These are phyloP conservation scores for Pichia sp. DNA, from an alignment of 1,139 yeast species.

Conservation along the genomic window DNA sequence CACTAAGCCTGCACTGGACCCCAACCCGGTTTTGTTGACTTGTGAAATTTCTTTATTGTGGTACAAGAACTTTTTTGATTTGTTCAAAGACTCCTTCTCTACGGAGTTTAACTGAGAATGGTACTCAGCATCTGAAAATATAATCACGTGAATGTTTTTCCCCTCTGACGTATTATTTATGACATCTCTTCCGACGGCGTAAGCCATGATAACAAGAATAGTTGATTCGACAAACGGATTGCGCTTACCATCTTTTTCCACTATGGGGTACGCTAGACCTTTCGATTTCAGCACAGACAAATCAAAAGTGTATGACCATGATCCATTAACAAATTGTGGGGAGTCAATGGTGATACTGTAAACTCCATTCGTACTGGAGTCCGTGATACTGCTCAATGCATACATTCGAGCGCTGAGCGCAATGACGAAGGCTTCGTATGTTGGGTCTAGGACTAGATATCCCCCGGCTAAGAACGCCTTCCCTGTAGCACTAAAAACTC, in stretches of 20 bases:
- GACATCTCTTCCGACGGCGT: slow-evolving; percentile 33
- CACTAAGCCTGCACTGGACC: slow-evolving; percentile 93
- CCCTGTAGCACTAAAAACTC: slow-evolving; percentile 81
- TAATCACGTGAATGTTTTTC: slow-evolving; percentile 45
- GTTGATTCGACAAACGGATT: slow-evolving; percentile 81
- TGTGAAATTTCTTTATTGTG: slow-evolving; percentile 59
- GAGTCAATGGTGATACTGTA: slow-evolving; percentile 50
- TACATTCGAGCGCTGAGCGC: slow-evolving; percentile 91
- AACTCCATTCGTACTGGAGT: slow-evolving; percentile 10
- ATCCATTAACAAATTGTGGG: slow-evolving; percentile 73
- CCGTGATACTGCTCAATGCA: slow-evolving; percentile 41
- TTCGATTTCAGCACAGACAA: not conserved
- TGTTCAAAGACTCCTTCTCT: slow-evolving; percentile 34
- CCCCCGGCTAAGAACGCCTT: slow-evolving; percentile 95
- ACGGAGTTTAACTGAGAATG: slow-evolving; percentile 65
- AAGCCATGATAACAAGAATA: slow-evolving; percentile 51
- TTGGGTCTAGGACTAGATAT: slow-evolving; percentile 78
- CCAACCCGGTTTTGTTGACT: slow-evolving; percentile 91
- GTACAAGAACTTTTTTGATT: slow-evolving; percentile 47
- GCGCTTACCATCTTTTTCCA: slow-evolving; percentile 24
- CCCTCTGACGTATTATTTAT: slow-evolving; percentile 32
- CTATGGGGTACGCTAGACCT: slow-evolving; percentile 7
- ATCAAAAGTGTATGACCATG: slow-evolving; percentile 55
- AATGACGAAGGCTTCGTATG: slow-evolving; percentile 72
- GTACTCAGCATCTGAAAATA: slow-evolving; percentile 84